These are phyloP conservation scores for Coniochaeta hoffmannii DNA, from an alignment of 2,329 filamentous ascomycete species.

Conservation along the genomic window DNA sequence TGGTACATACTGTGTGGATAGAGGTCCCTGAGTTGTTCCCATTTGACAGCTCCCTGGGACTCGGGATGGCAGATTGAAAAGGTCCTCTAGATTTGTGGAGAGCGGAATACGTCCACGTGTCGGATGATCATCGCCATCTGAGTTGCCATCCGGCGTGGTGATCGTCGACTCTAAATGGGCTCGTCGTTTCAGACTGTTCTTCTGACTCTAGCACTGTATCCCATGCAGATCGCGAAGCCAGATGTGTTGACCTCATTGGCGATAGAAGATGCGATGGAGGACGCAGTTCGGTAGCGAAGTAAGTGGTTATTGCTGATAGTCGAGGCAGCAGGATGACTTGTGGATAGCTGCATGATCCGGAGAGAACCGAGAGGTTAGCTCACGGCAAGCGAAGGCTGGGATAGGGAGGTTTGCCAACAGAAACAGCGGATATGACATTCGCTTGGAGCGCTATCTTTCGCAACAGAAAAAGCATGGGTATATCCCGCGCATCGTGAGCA, in stretches of 20 bases:
- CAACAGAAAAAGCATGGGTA: not conserved
- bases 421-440: not conserved
- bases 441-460: not conserved
- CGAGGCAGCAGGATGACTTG: not conserved
- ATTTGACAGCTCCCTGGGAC: too few species aligned
- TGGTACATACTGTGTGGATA: too few species aligned
- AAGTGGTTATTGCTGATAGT: not conserved
- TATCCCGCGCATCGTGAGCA: not conserved
- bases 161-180: not conserved
- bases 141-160: not conserved
- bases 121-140: not conserved
- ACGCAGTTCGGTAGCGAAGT: not conserved
- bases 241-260: not conserved
- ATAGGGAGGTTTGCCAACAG: not conserved
- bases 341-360: not conserved
- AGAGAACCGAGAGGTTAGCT: not conserved
- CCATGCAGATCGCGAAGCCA: not conserved
- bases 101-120: not conserved
- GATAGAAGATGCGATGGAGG: not conserved
- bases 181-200: not conserved
- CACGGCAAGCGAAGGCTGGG: not conserved
- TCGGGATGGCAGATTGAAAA: too few species aligned
- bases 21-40: too few species aligned
- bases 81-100: not conserved
- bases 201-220: not conserved